Base-by-base conservation (phyloP, 129 eudicot genomes). In the Tagetes patula region DNA sequence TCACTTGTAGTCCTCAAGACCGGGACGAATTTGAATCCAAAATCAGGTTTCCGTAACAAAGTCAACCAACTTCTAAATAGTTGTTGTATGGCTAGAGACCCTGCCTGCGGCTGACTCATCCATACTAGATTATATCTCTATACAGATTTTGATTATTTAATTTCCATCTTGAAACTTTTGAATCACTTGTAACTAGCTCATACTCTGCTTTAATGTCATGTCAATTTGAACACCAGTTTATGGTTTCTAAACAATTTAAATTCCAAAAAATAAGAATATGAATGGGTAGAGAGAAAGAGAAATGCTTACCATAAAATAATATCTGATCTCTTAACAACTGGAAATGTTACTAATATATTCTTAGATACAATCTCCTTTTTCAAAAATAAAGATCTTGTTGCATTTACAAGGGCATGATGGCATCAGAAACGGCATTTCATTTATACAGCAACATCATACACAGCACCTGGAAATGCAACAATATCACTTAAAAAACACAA, bases 51-150 rank as follows among this genome's bases (percentile, higher is more conserved):
- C 27, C 82, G 90, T 83, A 91, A 77, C 75, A 87, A 82, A 42
- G 77, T 82, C 83, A 89, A 80, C 98, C 98, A 92, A 67, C 82
- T 85, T 77, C 65, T 80, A 37, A 92, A 89, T 14, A 92, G 48
- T 30, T 55, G 62, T 60, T 81, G 96, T 81, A 92, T 87, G 70
- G 88, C 62, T 55, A 55, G 36, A 55, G 62, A 55, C 37, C 5
- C 37, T 7, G 27, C 27, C 27, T 20, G 10, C 69, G 33, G 74
- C 70, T 8, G 67, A 60, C 74, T 83, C 80, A 52, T 84, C 81
- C 64, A 81, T 65, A 72, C 79, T 78, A 54, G 94, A 73, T 41
- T 41, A 41, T 41, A 41, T 4, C 46, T 41, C 46, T 41, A 41
- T 41, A 41, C 5, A 5, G 46, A 3, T 41, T 40, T 41, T 41